Evolutionary conservation across 169 alveolate species (phyloP), one percentile per base, ranked within the genome.

Genomic region (Plasmodium adleri): DNA sequence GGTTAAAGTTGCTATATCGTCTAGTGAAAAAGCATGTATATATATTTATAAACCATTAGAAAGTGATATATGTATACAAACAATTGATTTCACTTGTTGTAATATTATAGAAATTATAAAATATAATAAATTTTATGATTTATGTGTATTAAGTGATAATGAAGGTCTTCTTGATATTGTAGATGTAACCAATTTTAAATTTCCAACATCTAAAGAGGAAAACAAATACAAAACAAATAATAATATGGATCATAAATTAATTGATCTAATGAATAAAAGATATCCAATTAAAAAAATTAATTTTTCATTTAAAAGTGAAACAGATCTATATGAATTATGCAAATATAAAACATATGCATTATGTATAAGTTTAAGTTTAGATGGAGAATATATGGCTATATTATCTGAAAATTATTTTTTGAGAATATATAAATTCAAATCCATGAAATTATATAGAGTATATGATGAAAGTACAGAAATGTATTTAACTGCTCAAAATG

Each of bases 301-400:
- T 5, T 88, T 93, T 64, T 74, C 86, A 28, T 88, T 92, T 93
- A 94, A 94, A 73, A 90, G 94, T 45, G 97, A 96, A 32, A 98
- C 99, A 12, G 99, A 97, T 92, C 92, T 97, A 49, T 96, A 95
- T 75, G 98, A 97, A 88, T 73, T 98, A 68, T 93, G 95, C 68
- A 95, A 94, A 80, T 74, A 92, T 22, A 94, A 95, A 67, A 92
- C 96, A 3, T 90, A 83, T 78, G 96, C 97, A 13, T 76, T 94
- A 3, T 93, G 96, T 24, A 86, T 97, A 74, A 92, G 93, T 28
- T 49, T 97, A 9, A 92, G 97, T 52, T 95, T 94, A 13, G 94
- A 92, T 75, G 98, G 97, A 28, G 93, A 95, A 75, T 90, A 86
- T 32, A 92, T 97, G 76, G 98, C 98, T 1, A 88, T 97, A 43